Base-by-base conservation (phyloP, 1,284 basidiomycete species). In the Puccinia hordei region DNA sequence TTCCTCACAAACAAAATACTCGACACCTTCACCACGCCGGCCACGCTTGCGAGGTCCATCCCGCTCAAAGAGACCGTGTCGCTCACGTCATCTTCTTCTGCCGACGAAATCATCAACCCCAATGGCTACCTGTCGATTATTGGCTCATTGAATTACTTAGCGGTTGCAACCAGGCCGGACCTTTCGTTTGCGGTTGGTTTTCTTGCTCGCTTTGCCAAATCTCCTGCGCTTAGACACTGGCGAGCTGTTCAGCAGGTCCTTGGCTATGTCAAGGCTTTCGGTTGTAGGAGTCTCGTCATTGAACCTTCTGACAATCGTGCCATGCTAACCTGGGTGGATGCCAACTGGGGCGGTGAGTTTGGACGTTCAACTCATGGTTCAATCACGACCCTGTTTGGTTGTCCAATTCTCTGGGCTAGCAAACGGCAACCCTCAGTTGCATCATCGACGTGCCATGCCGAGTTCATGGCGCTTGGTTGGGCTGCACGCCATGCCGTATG, bases 261-360 rank as follows among this genome's bases (percentile, higher is more conserved):
- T 8, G 24, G 51, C 0, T 74, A 74, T 22, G 15, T 74, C 19
- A 38, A 74, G 22, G 33, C 19, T 1, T 10, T 24, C 0, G 71
- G 71, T 12, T 55, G 51, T 57, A 15, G 65, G 9, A 5, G 22
- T 10, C 44, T 49, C 9, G 22, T 68, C 65, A n/a, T 49, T n/a
- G 65, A 68, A 38, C 65, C 38, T 0, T n/a, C 35, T 17, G 1
- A 15, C 9, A 44, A 5, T n/a, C 9, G n/a, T 22, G 5, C 0
- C 6, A 41, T 68, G 22, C 22, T 49, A 17, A 68, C 65, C 5
- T 72, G 69, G 69, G 46, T 55, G 4, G 69, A 72, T 38, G 41
- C 69, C 5, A 72, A 49, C 46, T 53, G 69, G 69, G 69, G 69
- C 3, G 69, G 69, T 4, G 68, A 71, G 44, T 71, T 71, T 19